Base-by-base conservation (phyloP, 2,329 filamentous ascomycete species). In the Trichoderma sp. region DNA sequence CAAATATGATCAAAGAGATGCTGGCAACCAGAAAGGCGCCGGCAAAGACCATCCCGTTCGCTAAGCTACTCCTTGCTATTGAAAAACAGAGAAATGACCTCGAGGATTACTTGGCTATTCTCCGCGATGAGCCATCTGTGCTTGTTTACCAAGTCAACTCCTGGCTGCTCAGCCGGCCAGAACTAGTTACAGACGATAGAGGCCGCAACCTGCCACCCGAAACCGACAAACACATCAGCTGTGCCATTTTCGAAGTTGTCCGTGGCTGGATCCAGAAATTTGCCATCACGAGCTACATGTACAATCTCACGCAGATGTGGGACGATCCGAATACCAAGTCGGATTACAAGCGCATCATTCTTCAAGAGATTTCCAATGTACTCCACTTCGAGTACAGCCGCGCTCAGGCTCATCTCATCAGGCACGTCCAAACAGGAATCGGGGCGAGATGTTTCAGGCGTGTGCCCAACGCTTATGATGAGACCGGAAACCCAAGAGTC, bases 321-420 rank as follows among this genome's bases (percentile, higher is more conserved):
- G 69, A 82, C 6, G 59, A 5, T 5, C 75, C 9, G n/a, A n/a
- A 12, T 21, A 21, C 73, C 0, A 18, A 45, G 0, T 78, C 80
- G 45, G 77, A 81, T 24, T 81, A 82, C 50, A 80, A 78, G 6
- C 78, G 77, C 1, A 80, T 84, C 1, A 71, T 88, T 9, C 80
- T 87, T 2, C 86, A 89, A 75, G 87, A 89, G 66, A 76, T 88
- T 0, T 82, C 84, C 31, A 88, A 88, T 64, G 72, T 86, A 4
- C 86, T 83, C 27, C 80, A 87, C n/a, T 75, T 87, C 0, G 87
- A 88, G 67, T 88, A 85, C 64, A 68, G 59, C 1, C 84, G 85
- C 1, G 78, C 81, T 0, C 85, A 87, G 53, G 77, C 79, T 14
- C 29, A 82, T 0, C 83, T 89, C 64, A 87, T 84, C 75, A 86